A percentile compares a stretch with the other conserved stretches of the same genome.
These are phyloP conservation scores for Trichoderma sp. DNA, from an alignment of 2,329 filamentous ascomycete genomes.

Conservation along the genomic window DNA sequence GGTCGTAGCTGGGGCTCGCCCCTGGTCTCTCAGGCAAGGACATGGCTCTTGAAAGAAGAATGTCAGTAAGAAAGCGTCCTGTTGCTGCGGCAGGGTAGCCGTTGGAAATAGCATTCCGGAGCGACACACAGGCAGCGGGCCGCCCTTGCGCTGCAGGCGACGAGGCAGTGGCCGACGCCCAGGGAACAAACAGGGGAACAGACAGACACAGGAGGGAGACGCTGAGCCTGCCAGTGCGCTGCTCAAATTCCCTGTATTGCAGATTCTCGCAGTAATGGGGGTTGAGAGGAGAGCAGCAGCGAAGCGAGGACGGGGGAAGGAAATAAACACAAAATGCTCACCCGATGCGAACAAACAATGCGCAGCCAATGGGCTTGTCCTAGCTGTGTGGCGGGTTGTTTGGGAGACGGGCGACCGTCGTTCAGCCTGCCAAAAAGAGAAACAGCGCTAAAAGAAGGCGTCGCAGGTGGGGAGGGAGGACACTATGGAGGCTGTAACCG, in stretches of 20 bases:
- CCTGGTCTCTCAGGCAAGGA: conserved; percentile 67
- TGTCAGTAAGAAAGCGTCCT: conserved; percentile 19
- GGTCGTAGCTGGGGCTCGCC: conserved; percentile 61
- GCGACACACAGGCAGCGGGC: conserved; percentile 15
- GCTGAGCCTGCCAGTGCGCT: neutral
- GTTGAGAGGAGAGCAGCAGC: too few species aligned
- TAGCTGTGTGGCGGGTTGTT: conserved; percentile 26
- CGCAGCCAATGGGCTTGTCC: conserved; percentile 22
- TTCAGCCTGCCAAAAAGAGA: conserved; percentile 26
- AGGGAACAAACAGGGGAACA: conserved; percentile 6
- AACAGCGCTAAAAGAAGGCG: conserved; percentile 11
- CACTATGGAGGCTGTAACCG: conserved; percentile 22
- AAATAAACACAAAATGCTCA: conserved; percentile 23
- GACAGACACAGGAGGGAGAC: neutral
- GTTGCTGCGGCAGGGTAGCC: conserved; percentile 18
- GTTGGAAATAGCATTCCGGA: conserved; percentile 19
- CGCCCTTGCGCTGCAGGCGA: conserved; percentile 21
- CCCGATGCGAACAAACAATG: conserved; percentile 22
- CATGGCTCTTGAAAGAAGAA: conserved; percentile 50
- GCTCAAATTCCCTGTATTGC: neutral
- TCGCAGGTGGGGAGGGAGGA: conserved; percentile 18
- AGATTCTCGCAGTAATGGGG: neutral
- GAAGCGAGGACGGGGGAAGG: neutral
- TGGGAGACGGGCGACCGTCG: conserved; percentile 26
- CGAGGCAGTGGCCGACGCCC: conserved; percentile 9